Conservation (phyloP, 176 grass and related monocot species). For the Typha latifolia region DNA sequence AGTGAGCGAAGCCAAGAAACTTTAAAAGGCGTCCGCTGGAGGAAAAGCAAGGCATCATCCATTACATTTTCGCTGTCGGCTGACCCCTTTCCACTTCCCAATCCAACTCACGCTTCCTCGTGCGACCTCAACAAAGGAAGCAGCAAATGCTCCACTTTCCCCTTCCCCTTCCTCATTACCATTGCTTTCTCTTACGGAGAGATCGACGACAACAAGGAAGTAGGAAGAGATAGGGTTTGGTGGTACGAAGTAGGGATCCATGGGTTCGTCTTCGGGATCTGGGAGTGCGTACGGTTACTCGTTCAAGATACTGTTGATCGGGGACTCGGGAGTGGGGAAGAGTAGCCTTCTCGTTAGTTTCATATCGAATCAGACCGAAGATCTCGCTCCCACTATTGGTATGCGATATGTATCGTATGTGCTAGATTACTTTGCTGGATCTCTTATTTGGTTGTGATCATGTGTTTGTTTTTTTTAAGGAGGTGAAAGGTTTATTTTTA, state of each 20-base stretch:
- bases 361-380: slow-evolving; percentile 43
- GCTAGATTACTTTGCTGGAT: too few species aligned
- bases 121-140: background rate
- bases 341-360: slow-evolving; percentile 93
- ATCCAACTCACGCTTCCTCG: background rate
- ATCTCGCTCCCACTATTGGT: slow-evolving; percentile 82
- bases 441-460: too few species aligned
- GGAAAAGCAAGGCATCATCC: too few species aligned
- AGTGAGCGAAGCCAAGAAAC: too few species aligned
- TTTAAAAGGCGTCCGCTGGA: too few species aligned
- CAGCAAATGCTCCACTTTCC: slow-evolving; percentile 13
- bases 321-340: slow-evolving; percentile 91
- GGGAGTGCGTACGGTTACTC: slow-evolving; percentile 58
- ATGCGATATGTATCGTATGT: slow-evolving; percentile 21
- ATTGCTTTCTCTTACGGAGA: background rate
- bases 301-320: slow-evolving; percentile 90
- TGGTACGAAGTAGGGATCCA: background rate
- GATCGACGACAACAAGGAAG: too few species aligned
- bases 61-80: too few species aligned
- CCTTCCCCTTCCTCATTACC: slow-evolving; percentile 5
- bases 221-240: background rate
- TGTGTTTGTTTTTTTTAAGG: too few species aligned
- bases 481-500: too few species aligned
- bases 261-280: slow-evolving; percentile 34
- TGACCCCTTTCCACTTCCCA: too few species aligned